Base-by-base conservation (phyloP, 2,329 filamentous ascomycete genomes). In the Colletotrichum euphorbiae region DNA sequence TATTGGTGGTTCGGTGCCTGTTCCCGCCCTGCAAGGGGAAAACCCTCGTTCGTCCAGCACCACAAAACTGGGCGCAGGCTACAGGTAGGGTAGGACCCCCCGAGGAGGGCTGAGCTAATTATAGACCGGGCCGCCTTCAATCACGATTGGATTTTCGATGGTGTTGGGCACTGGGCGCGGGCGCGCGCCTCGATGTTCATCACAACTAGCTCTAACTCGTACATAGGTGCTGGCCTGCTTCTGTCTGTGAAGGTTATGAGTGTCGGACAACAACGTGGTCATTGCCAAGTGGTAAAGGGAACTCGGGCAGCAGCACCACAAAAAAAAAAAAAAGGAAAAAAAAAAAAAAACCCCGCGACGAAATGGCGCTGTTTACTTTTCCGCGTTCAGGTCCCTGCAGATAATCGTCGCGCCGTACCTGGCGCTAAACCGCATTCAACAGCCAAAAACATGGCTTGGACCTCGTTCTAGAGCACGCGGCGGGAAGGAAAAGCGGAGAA, bases 361-460 rank as follows among this genome's bases (percentile, higher is more conserved):
- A 33, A 15, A 58, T 42, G 40, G 24, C 55, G 24, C 45, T n/a
- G 48, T 50, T 59, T 19, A 11, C 19, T 11, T 50, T 13, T 17
- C 9, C 31, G 7, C 28, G 36, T 56, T 50, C 51, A 67, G 59
- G 64, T 11, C 63, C 59, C 38, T 19, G 45, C 51, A 45, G 57
- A 67, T 57, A 59, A 45, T 9, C 38, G 12, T 3, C 6, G n/a
- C 13, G 36, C 13, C 5, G 64, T 64, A 33, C 64, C 64, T 67
- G 59, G 19, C 42, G 64, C 64, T 67, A 67, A 40, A 38, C 51
- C 51, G 11, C 57, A 36, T 21, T 28, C 21, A 33, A 31, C 17
- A 9, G 17, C 54, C 40, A 58, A 54, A 65, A 65, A 65, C 46
- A 52, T 52, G 55, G 55, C 59, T 19, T 17, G 13, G 38, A 31